Conservation (phyloP, 179 eudicot genomes). For the Actinidia arguta region DNA sequence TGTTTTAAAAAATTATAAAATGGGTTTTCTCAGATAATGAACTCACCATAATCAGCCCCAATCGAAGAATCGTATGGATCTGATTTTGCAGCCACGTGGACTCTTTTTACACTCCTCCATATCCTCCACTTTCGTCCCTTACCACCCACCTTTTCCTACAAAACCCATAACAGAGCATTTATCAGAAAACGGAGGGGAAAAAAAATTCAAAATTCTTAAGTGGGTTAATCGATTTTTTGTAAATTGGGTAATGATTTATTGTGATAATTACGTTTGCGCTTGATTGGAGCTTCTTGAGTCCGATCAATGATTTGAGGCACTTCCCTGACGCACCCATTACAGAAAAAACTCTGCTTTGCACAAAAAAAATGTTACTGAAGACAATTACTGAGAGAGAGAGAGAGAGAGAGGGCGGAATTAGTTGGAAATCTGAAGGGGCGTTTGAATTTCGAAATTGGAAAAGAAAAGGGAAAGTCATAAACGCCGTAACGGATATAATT, state of each 20-base stretch:
- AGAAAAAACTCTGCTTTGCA: neutral
- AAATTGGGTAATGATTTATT: neutral
- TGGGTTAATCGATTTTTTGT: neutral
- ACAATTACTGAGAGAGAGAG: neutral
- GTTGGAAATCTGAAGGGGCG: conserved; percentile 18
- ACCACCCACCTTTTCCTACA: conserved; percentile 64
- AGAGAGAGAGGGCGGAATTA: neutral
- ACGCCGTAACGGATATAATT: conserved; percentile 18
- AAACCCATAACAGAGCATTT: neutral
- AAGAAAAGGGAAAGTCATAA: conserved; percentile 14
- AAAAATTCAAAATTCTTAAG: neutral
- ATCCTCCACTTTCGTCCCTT: conserved; percentile 77
- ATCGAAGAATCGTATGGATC: conserved; percentile 48
- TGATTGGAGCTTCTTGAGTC: conserved; percentile 53
- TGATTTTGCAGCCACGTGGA: conserved; percentile 28
- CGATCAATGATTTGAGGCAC: conserved; percentile 72
- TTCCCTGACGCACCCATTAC: conserved; percentile 76
- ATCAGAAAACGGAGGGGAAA: neutral
- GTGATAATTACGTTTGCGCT: conserved; percentile 48
- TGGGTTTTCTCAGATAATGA: conserved; percentile 36
- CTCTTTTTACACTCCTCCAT: conserved; percentile 66
- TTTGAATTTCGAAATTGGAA: conserved; percentile 62
- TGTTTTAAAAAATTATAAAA: too few relatives aligned
- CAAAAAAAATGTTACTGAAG: neutral
- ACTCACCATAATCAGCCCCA: conserved; percentile 22